A percentile compares a stretch with the other conserved stretches of the same genome.
Evolutionary conservation across 768 basidiomycete genomes (phyloP).

Genomic region (Clitopilus hobsonii): DNA sequence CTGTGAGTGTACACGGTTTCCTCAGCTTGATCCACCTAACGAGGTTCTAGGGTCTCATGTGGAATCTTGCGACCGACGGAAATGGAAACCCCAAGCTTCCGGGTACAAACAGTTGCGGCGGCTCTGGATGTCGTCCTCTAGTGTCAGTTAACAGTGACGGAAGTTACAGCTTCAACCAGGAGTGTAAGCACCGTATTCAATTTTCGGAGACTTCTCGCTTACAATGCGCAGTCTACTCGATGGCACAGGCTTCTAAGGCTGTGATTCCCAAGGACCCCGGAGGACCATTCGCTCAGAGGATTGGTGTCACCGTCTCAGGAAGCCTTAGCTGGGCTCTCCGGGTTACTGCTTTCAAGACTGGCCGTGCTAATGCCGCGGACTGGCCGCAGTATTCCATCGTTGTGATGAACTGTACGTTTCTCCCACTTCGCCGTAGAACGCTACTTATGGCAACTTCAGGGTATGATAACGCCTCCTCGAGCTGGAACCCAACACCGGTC

Average conservation of each 20-base stretch:
- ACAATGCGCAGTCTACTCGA: slow-evolving; percentile 47
- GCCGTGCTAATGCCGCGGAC: slow-evolving; percentile 46
- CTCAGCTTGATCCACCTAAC: slow-evolving; percentile 8
- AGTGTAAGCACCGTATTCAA: slow-evolving; percentile 43
- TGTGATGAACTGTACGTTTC: slow-evolving; percentile 59
- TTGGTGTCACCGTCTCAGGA: slow-evolving; percentile 61
- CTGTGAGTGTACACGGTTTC: slow-evolving; percentile 5
- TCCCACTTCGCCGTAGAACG: background rate
- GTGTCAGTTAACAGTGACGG: slow-evolving; percentile 64
- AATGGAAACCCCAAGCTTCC: slow-evolving; percentile 63
- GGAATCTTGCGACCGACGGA: slow-evolving; percentile 68
- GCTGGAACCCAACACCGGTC: slow-evolving; percentile 54
- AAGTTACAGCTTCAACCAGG: slow-evolving; percentile 64
- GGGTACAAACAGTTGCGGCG: slow-evolving; percentile 57
- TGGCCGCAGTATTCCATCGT: slow-evolving; percentile 67
- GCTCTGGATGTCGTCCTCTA: slow-evolving; percentile 59
- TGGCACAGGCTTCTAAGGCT: slow-evolving; percentile 75
- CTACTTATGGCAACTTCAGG: slow-evolving; percentile 18
- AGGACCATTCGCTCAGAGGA: slow-evolving; percentile 66
- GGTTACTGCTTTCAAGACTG: slow-evolving; percentile 66
- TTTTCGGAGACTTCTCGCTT: background rate
- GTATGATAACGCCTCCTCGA: slow-evolving; percentile 43
- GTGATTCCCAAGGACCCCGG: slow-evolving; percentile 62
- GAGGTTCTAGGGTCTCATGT: slow-evolving; percentile 42
- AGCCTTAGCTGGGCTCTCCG: slow-evolving; percentile 49